phyloP scores from a whole-genome alignment of 768 basidiomycete genomes.

The Porphyrellus cyaneotinctus region DNA sequence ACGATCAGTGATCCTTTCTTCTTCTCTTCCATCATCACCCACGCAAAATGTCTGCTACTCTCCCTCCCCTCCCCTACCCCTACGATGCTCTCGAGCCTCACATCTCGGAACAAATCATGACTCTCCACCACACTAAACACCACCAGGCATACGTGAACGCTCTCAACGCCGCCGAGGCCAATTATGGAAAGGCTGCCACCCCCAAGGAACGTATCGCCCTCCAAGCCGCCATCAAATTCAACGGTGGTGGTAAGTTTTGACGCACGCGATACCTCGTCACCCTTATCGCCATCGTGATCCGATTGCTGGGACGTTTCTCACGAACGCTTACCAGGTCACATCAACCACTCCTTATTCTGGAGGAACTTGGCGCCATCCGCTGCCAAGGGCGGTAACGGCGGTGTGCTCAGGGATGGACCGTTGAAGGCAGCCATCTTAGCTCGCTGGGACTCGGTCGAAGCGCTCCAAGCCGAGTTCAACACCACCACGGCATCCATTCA shows the following conservation, averaged over 20 bases:
- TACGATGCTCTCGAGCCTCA: slow-evolving; percentile 94
- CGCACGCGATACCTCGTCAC: neutral
- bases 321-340: slow-evolving; percentile 52
- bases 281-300: slow-evolving; percentile 14
- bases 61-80: slow-evolving; percentile 71
- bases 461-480: slow-evolving; percentile 79
- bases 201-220: slow-evolving; percentile 83
- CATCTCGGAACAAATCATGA: slow-evolving; percentile 91
- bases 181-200: slow-evolving; percentile 60
- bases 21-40: slow-evolving; percentile 5
- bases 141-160: slow-evolving; percentile 93
- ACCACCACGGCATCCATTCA: slow-evolving; percentile 81
- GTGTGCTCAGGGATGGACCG: slow-evolving; percentile 54
- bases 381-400: slow-evolving; percentile 51
- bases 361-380: slow-evolving; percentile 77
- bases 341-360: slow-evolving; percentile 97
- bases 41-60: slow-evolving; percentile 43
- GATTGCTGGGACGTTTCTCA: neutral
- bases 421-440: slow-evolving; percentile 61
- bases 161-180: slow-evolving; percentile 83
- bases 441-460: slow-evolving; percentile 67
- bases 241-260: slow-evolving; percentile 77
- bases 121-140: slow-evolving; percentile 91
- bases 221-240: slow-evolving; percentile 91
- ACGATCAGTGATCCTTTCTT: neutral